Percentiles rank a stretch among this genome's conserved stretches.
phyloP scores from a whole-genome alignment of 176 grass and related monocot genomes.

The Bolboschoenus planiculmis region DNA sequence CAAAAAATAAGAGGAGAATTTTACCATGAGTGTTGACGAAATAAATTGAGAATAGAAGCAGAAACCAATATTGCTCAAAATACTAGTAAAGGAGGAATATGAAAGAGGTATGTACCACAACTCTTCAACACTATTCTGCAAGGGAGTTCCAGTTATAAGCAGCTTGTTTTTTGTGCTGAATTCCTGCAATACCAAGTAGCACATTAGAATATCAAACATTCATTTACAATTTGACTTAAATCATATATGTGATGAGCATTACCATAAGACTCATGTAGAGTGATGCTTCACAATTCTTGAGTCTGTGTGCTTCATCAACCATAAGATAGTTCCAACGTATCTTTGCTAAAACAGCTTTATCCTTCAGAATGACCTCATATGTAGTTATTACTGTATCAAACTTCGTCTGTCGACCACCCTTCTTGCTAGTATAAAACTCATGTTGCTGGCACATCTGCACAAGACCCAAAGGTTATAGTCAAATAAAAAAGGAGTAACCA shows the following conservation, averaged over 20 bases:
- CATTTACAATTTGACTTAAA: background rate
- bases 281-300: conserved; percentile 98
- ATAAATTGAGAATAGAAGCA: conserved; percentile 11
- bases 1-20: conserved; percentile 1
- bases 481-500: background rate
- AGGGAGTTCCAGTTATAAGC: conserved; percentile 95
- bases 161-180: conserved; percentile 99
- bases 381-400: conserved; percentile 90
- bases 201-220: conserved; percentile 7
- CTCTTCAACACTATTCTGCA: conserved; percentile 99
- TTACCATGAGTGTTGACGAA: background rate
- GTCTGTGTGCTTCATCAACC: conserved; percentile 97
- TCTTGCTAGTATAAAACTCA: conserved; percentile 84
- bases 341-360: conserved; percentile 90
- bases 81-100: conserved; percentile 9
- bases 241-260: conserved; percentile 24
- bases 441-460: conserved; percentile 72
- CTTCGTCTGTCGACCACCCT: conserved; percentile 67
- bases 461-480: background rate
- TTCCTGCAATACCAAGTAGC: conserved; percentile 42
- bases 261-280: conserved; percentile 88
- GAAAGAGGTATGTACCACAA: conserved; percentile 52
- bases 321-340: conserved; percentile 99
- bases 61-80: background rate
- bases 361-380: conserved; percentile 98